These are phyloP conservation scores for Paramyrothecium roridum DNA, from an alignment of 2,329 filamentous ascomycete genomes.

Conservation along the genomic window DNA sequence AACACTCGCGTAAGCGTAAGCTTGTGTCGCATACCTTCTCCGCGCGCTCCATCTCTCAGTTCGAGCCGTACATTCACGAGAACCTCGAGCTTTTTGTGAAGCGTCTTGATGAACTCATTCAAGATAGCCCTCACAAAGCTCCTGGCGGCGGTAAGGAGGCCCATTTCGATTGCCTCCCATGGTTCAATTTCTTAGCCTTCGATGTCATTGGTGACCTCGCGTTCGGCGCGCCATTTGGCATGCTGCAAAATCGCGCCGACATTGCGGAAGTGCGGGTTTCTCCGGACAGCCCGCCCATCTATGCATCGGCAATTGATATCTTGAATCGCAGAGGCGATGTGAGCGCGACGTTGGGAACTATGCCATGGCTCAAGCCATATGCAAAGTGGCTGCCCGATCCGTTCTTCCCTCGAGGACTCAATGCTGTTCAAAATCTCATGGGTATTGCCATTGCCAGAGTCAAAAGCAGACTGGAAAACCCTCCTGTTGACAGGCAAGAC, in stretches of 20 bases:
- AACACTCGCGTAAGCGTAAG: conserved; percentile 88
- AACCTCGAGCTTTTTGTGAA: conserved; percentile 73
- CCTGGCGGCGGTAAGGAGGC: conserved; percentile 60
- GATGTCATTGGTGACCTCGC: conserved; percentile 48
- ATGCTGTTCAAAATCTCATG: conserved; percentile 75
- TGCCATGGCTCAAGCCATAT: conserved; percentile 73
- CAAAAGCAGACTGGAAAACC: conserved; percentile 66
- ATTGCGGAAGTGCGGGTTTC: conserved; percentile 68
- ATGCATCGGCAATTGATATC: conserved; percentile 80
- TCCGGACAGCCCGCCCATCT: conserved; percentile 59
- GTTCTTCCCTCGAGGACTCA: conserved; percentile 73
- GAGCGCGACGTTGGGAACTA: conserved; percentile 72
- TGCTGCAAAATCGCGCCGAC: conserved; percentile 75
- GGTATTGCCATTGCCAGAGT: conserved; percentile 87
- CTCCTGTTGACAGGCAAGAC: conserved; percentile 69
- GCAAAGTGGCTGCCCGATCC: conserved; percentile 77
- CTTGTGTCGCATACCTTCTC: conserved; percentile 85
- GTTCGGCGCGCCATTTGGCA: conserved; percentile 53
- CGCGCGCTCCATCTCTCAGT: conserved; percentile 74
- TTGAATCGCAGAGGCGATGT: conserved; percentile 87
- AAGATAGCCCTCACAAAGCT: conserved; percentile 37
- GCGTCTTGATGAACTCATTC: conserved; percentile 66
- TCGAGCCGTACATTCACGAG: conserved; percentile 82
- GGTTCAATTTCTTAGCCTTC: conserved; percentile 61
- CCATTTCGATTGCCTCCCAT: conserved; percentile 69